Evolutionary conservation across 2,329 filamentous ascomycete genomes (phyloP), one percentile per base, ranked within the genome.

Genomic region (Sclerotinia subarctica): DNA sequence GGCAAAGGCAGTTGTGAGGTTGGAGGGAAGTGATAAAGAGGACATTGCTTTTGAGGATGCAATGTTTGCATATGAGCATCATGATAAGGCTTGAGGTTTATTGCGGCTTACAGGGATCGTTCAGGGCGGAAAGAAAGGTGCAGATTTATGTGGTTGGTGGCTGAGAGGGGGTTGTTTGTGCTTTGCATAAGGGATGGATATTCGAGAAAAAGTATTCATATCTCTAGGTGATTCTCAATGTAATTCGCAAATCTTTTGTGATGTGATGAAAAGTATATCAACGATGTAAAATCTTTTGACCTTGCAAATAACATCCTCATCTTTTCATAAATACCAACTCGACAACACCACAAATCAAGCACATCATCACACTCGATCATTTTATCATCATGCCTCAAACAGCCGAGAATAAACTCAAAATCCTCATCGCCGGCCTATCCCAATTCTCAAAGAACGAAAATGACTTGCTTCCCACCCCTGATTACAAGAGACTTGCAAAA

Each of bases 41-140:
- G 59, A 63, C 8, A 51, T 26, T 38, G 59, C 59, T 21, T 63
- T 63, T 63, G 46, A 63, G 15, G 59, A 52, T 38, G 59, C 59
- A 7, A 26, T 63, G 0, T 52, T 63, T 52, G 32, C 13, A 2
- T 47, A 51, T 51, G 21, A 19, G 46, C 21, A n/a, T 15, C 21
- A 51, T 24, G 35, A 38, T 32, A 46, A 42, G 59, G 46, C 32
- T 15, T 63, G 46, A 51, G 29, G 26, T 17, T 42, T 51, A 26
- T 32, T 63, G 59, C 51, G 59, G 59, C 29, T 13, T 51, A 11
- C 46, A 26, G 46, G 59, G 59, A 21, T 63, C 51, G 29, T 62
- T 46, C 59, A 62, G 59, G 59, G 58, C 58, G 38, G 58, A 38
- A 26, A 44, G 19, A n/a, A 24, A 47, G 29, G 59, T 51, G 29